Evolutionary conservation across 768 basidiomycete species (phyloP).

Genomic region (Piloderma croceum): DNA sequence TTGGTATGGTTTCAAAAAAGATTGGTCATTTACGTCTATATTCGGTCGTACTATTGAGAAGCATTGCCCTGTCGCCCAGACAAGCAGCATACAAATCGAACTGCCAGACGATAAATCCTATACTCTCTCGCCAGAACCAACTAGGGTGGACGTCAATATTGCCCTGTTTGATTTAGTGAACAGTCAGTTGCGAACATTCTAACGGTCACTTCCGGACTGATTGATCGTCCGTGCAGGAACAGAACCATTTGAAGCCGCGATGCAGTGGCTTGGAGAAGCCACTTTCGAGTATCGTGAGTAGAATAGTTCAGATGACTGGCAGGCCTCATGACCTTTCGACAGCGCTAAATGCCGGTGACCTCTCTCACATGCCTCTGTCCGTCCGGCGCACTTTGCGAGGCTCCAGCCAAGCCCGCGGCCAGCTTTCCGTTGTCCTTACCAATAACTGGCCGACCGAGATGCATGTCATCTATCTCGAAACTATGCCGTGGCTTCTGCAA

Average conservation of each 20-base stretch:
- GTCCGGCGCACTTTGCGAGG: constrained; percentile 70
- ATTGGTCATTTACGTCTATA: constrained; percentile 67
- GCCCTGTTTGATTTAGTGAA: no score
- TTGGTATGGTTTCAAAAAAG: constrained; percentile 27
- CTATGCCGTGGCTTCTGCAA: constrained; percentile 89
- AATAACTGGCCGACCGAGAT: constrained; percentile 49
- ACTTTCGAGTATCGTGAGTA: constrained; percentile 56
- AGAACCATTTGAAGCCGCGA: constrained; percentile 43
- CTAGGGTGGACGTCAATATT: no score
- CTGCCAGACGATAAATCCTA: constrained; percentile 31
- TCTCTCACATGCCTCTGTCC: constrained; percentile 43
- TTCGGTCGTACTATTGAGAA: constrained; percentile 63
- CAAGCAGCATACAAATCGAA: constrained; percentile 48
- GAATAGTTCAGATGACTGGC: no score
- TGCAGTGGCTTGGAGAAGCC: constrained; percentile 48
- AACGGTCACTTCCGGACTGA: no score
- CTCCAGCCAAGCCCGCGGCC: constrained; percentile 69
- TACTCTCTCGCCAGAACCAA: background rate
- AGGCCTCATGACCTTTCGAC: no score
- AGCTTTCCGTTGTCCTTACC: constrained; percentile 58
- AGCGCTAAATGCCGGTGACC: background rate
- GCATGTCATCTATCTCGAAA: constrained; percentile 73
- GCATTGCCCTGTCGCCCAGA: constrained; percentile 64
- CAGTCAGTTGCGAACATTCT: no score
- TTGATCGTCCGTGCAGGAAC: no score